phyloP scores from a whole-genome alignment of 352 stramenopile species.

The Elongisporangium prolatum region DNA sequence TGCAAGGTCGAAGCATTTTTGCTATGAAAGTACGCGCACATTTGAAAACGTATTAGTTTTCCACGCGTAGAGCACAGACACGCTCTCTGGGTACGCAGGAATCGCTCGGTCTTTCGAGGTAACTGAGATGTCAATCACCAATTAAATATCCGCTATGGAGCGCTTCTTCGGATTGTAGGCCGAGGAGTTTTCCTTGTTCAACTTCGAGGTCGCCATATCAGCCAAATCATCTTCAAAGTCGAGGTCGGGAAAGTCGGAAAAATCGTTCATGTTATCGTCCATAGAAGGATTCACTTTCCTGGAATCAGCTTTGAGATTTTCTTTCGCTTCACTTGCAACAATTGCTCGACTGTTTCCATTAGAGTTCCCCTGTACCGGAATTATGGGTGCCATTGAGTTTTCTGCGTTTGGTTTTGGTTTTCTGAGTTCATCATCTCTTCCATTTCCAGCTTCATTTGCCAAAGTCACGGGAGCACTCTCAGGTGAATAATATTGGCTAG shows the following conservation, averaged over 20 bases:
- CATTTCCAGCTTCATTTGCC: not conserved
- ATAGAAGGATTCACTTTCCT: slow-evolving; percentile 23
- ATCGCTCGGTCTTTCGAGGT: not conserved
- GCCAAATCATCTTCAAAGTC: slow-evolving; percentile 69
- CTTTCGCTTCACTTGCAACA: slow-evolving; percentile 1
- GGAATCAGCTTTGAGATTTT: slow-evolving; percentile 2
- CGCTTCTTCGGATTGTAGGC: slow-evolving; percentile 52
- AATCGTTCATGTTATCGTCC: slow-evolving; percentile 67
- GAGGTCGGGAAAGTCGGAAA: slow-evolving; percentile 67
- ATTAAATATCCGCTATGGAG: slow-evolving; percentile 60
- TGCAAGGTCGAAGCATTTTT: not conserved
- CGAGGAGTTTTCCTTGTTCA: slow-evolving; percentile 64
- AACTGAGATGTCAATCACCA: not conserved
- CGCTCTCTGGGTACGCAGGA: not conserved
- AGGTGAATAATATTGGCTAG: not conserved
- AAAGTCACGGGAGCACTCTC: not conserved
- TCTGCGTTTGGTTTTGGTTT: slow-evolving; percentile 1
- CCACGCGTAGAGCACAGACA: not conserved
- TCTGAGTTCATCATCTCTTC: not conserved
- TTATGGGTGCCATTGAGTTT: too few relatives aligned
- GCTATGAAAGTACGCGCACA: not conserved
- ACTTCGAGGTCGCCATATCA: slow-evolving; percentile 35
- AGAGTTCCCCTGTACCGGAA: slow-evolving; percentile 4
- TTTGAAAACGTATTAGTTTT: not conserved
- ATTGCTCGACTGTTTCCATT: slow-evolving; percentile 11